A percentile compares a stretch with the other conserved stretches of the same genome.
phyloP scores from a whole-genome alignment of 1,284 basidiomycete genomes.

The Marasmius oreades region DNA sequence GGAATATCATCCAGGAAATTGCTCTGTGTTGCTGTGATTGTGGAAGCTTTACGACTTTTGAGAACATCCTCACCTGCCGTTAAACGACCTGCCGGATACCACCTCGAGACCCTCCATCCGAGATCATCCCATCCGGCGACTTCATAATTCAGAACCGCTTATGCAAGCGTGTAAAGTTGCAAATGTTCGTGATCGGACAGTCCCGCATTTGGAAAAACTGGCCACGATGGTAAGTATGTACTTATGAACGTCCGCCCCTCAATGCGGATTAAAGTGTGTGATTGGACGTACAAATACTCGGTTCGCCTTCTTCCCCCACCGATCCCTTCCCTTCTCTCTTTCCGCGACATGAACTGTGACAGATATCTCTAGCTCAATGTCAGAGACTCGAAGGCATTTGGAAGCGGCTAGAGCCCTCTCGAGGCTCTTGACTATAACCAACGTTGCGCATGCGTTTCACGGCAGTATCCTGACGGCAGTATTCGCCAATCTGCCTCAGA shows the following conservation, averaged over 20 bases:
- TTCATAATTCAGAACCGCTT: background rate
- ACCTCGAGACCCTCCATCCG: background rate
- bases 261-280: constrained; percentile 4
- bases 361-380: constrained; percentile 34
- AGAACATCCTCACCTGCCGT: background rate
- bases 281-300: constrained; percentile 14
- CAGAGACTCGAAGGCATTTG: constrained; percentile 60
- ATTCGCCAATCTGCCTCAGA: constrained; percentile 49
- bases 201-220: constrained; percentile 12
- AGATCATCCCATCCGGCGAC: constrained; percentile 2
- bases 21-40: background rate
- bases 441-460: constrained; percentile 66
- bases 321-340: constrained; percentile 16
- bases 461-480: constrained; percentile 59
- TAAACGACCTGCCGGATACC: background rate
- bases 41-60: background rate
- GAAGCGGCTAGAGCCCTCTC: constrained; percentile 64
- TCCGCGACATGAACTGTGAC: constrained; percentile 16
- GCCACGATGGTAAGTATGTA: constrained; percentile 11
- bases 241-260: constrained; percentile 8
- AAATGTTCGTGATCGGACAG: constrained; percentile 11
- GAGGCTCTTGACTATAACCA: constrained; percentile 41
- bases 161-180: constrained; percentile 8
- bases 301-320: constrained; percentile 6
- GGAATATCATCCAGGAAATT: background rate